phyloP scores from a whole-genome alignment of 176 grass and related monocot species.

The Bolboschoenus planiculmis region DNA sequence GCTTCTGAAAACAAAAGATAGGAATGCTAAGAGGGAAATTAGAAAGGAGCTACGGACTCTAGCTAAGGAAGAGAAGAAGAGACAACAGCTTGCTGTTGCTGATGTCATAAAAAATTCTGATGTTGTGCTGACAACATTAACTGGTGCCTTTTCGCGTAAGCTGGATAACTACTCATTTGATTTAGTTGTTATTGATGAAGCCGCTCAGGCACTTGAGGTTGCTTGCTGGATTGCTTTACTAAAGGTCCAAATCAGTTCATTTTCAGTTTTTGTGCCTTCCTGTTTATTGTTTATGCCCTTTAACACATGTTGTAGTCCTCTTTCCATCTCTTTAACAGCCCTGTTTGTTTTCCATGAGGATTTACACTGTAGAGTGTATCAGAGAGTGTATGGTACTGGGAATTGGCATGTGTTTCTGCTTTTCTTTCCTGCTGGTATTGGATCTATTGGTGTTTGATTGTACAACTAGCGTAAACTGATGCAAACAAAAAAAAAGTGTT shows the following conservation, averaged over 20 bases:
- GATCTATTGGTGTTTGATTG: background rate
- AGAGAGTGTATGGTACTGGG: background rate
- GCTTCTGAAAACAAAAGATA: constrained; percentile 87
- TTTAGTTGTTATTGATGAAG: constrained; percentile 96
- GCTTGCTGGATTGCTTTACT: constrained; percentile 92
- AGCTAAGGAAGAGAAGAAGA: constrained; percentile 86
- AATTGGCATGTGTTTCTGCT: background rate
- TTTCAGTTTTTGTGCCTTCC: constrained; percentile 10
- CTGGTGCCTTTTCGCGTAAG: constrained; percentile 82
- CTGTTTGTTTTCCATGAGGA: background rate
- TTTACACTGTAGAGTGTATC: background rate
- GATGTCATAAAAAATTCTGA: constrained; percentile 92
- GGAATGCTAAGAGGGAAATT: constrained; percentile 80
- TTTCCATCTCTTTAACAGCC: background rate
- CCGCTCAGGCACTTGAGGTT: constrained; percentile 94
- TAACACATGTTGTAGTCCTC: background rate
- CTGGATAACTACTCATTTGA: constrained; percentile 69
- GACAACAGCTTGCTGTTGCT: constrained; percentile 74
- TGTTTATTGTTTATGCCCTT: constrained; percentile 1
- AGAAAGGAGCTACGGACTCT: constrained; percentile 86
- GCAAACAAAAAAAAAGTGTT: background rate
- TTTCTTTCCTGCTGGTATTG: background rate
- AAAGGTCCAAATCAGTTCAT: constrained; percentile 50
- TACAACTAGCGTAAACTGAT: background rate
- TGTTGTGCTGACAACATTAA: constrained; percentile 92